Evolutionary conservation across 2,329 filamentous ascomycete genomes (phyloP).

Genomic region (Pseudonectria buxi): DNA sequence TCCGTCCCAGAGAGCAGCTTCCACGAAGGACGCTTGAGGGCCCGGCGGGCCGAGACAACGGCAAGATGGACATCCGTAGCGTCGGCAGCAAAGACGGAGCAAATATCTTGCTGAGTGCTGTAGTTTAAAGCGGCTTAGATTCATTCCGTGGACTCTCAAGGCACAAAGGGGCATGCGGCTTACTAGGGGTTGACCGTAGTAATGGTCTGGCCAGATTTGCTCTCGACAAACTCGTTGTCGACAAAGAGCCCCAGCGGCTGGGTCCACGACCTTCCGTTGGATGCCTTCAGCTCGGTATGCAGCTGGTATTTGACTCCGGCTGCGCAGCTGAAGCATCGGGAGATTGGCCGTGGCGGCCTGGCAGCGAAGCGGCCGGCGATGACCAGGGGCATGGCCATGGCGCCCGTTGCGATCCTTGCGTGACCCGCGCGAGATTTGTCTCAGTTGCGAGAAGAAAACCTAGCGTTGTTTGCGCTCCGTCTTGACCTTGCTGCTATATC

Average conservation of each 20-base stretch:
- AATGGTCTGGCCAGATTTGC: conserved; percentile 28
- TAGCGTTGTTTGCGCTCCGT: no score
- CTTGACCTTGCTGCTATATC: no score
- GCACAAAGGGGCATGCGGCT: conserved; percentile 13
- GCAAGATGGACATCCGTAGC: conserved; percentile 62
- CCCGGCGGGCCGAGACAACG: conserved; percentile 61
- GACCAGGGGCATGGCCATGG: not conserved
- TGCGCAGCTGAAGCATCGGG: not conserved
- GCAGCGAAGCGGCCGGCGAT: conserved; percentile 1
- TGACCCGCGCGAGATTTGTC: no score
- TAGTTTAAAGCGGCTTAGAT: not conserved
- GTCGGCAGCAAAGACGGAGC: conserved; percentile 62
- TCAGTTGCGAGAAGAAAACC: no score
- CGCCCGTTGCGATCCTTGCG: no score
- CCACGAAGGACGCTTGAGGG: conserved; percentile 63
- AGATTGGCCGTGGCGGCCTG: not conserved
- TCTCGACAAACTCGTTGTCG: conserved; percentile 61
- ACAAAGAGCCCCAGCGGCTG: conserved; percentile 77
- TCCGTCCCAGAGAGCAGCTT: conserved; percentile 59
- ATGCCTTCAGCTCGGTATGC: conserved; percentile 59
- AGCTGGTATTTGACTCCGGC: conserved; percentile 5
- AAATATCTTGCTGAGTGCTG: conserved; percentile 58
- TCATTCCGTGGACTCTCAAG: not conserved
- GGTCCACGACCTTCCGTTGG: conserved; percentile 65
- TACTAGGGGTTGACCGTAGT: conserved; percentile 64